Evolutionary conservation across 2,329 filamentous ascomycete genomes (phyloP), one percentile per base, ranked within the genome.

Genomic region (Emergomyces africanus): DNA sequence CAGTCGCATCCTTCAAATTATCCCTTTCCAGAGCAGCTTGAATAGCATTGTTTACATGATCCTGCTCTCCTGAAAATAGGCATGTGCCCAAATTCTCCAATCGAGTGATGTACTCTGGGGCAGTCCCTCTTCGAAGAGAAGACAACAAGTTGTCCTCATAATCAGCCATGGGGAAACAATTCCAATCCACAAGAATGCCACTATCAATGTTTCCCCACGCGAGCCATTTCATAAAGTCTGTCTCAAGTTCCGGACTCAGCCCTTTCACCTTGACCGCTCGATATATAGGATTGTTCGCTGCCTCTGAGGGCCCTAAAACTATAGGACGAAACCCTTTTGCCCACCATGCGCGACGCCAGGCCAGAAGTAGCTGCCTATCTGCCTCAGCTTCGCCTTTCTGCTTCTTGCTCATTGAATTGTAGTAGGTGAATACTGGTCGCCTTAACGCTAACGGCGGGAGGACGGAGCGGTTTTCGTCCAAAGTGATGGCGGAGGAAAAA

Each of bases 301-400:
- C 90, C 70, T 97, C 92, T 0, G 82, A 83, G 18, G 84, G 81
- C 56, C 88, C 86, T 59, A 97, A 74, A 46, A 97, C 87, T 8
- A 94, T 79, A 0, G 94, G 92, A 62, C 81, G 84, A 75, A 97
- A 96, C 12, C 92, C 94, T 67, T 95, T 85, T 0, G 91, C 90
- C 89, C 90, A 97, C 90, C 92, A 97, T 2, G 92, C 91, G 51
- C 90, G 83, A 61, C 91, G 83, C 94, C 94, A 97, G 57, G 88
- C 87, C 60, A 95, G 77, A 54, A 97, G 79, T 61, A 97, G 75
- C 60, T 86, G 82, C 68, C 86, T 86, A 70, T 96, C 89, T 3
- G 89, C 88, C 61, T 87, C 82, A 65, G 82, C 82, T 56, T 82
- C 80, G 20, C 81, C 81, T 54, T 81, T 78, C 37, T 87, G 81